phyloP scores from a whole-genome alignment of 2,329 filamentous ascomycete species.

The Plenodomus lindquistii region DNA sequence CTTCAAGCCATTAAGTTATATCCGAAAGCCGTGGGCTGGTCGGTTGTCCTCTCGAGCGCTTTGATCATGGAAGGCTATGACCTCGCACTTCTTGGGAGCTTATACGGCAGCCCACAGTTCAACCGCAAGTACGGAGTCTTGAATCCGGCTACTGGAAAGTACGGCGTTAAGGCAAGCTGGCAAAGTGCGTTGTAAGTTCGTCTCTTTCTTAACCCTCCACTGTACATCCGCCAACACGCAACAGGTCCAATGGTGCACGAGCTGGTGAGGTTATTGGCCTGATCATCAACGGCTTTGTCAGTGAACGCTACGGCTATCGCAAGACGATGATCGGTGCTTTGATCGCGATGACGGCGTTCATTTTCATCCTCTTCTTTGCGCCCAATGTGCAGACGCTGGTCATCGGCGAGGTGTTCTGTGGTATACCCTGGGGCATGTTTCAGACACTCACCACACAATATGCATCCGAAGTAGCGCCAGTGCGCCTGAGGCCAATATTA shows the following conservation, averaged over 20 bases:
- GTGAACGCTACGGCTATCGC: conserved; percentile 50
- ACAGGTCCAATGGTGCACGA: conserved; percentile 48
- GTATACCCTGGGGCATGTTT: conserved; percentile 52
- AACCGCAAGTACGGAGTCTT: conserved; percentile 48
- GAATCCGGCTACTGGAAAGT: conserved; percentile 40
- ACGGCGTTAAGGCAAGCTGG: conserved; percentile 48
- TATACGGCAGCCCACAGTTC: conserved; percentile 59
- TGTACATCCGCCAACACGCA: background rate
- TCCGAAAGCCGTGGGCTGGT: conserved; percentile 83
- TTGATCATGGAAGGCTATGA: conserved; percentile 92
- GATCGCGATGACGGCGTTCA: conserved; percentile 46
- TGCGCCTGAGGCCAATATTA: conserved; percentile 61
- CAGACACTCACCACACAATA: conserved; percentile 52
- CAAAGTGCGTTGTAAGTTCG: conserved; percentile 46
- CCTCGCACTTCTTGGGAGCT: conserved; percentile 75
- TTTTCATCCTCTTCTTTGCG: conserved; percentile 52
- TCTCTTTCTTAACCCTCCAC: background rate
- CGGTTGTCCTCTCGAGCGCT: conserved; percentile 78
- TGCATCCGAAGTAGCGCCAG: conserved; percentile 65
- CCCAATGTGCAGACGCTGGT: conserved; percentile 44
- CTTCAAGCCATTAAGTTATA: conserved; percentile 77
- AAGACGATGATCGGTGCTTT: conserved; percentile 50
- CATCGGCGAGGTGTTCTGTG: conserved; percentile 50
- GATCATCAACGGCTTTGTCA: conserved; percentile 50
- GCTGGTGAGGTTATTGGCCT: conserved; percentile 50